phyloP scores from a whole-genome alignment of 208 protist genomes.

The Strigomonas culicis region DNA sequence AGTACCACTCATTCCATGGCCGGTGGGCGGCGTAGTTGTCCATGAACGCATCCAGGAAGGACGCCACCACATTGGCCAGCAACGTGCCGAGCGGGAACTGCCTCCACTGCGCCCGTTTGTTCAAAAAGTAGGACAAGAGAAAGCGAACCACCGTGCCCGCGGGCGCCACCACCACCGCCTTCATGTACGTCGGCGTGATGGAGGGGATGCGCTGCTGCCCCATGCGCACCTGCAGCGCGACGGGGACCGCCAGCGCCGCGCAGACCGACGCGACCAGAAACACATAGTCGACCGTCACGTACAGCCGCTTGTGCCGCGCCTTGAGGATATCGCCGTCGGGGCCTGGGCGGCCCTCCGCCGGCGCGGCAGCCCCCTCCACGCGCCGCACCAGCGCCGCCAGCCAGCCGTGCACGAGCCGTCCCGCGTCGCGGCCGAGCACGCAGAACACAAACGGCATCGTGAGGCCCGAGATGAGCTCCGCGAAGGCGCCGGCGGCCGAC shows the following conservation, averaged over 20 bases:
- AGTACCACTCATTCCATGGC: slow-evolving; percentile 23
- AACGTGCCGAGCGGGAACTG: slow-evolving; percentile 53
- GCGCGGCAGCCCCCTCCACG: background rate
- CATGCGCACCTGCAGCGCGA: slow-evolving; percentile 35
- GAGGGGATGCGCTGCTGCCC: slow-evolving; percentile 14
- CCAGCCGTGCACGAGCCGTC: slow-evolving; percentile 9
- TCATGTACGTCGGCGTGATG: slow-evolving; percentile 22
- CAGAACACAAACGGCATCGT: slow-evolving; percentile 56
- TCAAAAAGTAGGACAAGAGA: slow-evolving; percentile 33
- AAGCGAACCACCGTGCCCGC: slow-evolving; percentile 41
- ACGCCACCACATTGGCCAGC: slow-evolving; percentile 30
- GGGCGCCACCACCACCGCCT: slow-evolving; percentile 35
- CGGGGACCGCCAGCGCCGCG: slow-evolving; percentile 29
- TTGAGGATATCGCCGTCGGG: background rate
- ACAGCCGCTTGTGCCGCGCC: background rate
- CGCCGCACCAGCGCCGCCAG: background rate
- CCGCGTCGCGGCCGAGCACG: slow-evolving; percentile 35
- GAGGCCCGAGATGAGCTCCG: slow-evolving; percentile 45
- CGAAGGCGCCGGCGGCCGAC: slow-evolving; percentile 23
- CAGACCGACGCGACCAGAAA: slow-evolving; percentile 22
- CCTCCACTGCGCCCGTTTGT: slow-evolving; percentile 25
- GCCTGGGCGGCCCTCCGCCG: background rate
- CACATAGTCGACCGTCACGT: slow-evolving; percentile 17
- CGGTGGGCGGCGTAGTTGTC: slow-evolving; percentile 19
- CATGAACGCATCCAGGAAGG: slow-evolving; percentile 28